Base-by-base conservation (phyloP, 73 alveolate genomes). In the Paraurostyla sp. region DNA sequence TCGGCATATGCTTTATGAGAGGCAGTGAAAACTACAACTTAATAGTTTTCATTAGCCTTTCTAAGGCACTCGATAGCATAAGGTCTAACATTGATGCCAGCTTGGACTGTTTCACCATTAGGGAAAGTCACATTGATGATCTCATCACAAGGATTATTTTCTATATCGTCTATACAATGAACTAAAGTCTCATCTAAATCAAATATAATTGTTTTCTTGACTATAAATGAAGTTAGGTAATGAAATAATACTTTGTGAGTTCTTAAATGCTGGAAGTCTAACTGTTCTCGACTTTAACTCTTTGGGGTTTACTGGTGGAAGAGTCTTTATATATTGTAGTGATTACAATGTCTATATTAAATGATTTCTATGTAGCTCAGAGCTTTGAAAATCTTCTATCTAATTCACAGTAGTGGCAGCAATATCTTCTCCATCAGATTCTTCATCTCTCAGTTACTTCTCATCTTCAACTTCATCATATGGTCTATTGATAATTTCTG, bases 161-260 rank as follows among this genome's bases (percentile, higher is more conserved):
- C 94, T 32, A 76, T 54, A 36, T 92, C 97, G 16, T 92, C 97
- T 0, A 87, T 56, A 41, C 97, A 92, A 76, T 95, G 99, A 15
- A 95, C 96, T 38, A 95, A 57, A 40, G 99, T 95, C 71, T 95
- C 99, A 84, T 95, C 99, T n/a, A 95, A 58, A 71, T 95, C 99
- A 63, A 95, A 85, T 2, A 95, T 82, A 9, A 95, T 71, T 0
- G 95, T 87, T 80, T 93, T 95, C 69, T 80, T 83, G n/a, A 56
- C 71, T 73, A 65, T 33, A 76, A 29, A 0, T 30, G 4, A n/a
- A 32, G 59, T 16, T 76, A 29, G 42, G 2, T 27, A 51, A 30
- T 2, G 32, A 50, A 13, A 13, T 27, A 0, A 15, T 76, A 76
- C 89, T 83, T 18, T 48, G 18, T 16, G 86, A 7, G 13, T 27